Percentiles rank a stretch among this genome's conserved stretches.
These are phyloP conservation scores for Cruciata laevipes DNA, from an alignment of 257 asterid genomes.

Conservation along the genomic window DNA sequence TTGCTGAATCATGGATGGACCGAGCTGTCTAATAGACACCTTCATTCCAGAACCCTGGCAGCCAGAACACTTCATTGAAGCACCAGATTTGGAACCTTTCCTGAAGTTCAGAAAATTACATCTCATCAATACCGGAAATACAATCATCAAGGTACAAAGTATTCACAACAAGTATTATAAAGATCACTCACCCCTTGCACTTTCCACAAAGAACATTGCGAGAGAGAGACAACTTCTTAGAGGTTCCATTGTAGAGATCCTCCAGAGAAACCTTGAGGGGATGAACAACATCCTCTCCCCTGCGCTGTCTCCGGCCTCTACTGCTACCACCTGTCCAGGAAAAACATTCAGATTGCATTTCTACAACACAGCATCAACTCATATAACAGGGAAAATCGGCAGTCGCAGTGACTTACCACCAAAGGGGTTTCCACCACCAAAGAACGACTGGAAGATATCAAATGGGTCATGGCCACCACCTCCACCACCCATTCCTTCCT, in stretches of 20 bases:
- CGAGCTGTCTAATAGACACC: conserved; percentile 75
- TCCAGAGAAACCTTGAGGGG: conserved; percentile 90
- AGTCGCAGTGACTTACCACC: conserved; percentile 45
- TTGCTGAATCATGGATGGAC: conserved; percentile 95
- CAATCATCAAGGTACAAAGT: not conserved
- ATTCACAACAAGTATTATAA: not conserved
- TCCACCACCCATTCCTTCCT: conserved; percentile 94
- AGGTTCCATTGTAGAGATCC: conserved; percentile 74
- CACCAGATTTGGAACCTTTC: conserved; percentile 94
- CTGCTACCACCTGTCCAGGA: conserved; percentile 64
- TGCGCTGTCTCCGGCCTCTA: conserved; percentile 83
- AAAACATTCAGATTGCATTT: not conserved
- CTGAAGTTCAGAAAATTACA: conserved; percentile 27
- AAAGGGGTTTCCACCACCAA: conserved; percentile 75
- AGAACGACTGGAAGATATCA: conserved; percentile 69
- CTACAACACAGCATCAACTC: not conserved
- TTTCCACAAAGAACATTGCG: conserved; percentile 76
- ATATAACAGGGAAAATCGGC: not conserved
- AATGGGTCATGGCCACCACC: conserved; percentile 67
- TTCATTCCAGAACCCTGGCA: conserved; percentile 95
- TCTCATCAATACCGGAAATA: not conserved
- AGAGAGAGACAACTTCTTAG: conserved; percentile 80
- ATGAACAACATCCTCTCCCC: conserved; percentile 91
- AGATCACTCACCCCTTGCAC: conserved; percentile 70
- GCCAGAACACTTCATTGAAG: conserved; percentile 74